Evolutionary conservation across 805 yeast species (phyloP).

Genomic region (Candida mattraensis): DNA sequence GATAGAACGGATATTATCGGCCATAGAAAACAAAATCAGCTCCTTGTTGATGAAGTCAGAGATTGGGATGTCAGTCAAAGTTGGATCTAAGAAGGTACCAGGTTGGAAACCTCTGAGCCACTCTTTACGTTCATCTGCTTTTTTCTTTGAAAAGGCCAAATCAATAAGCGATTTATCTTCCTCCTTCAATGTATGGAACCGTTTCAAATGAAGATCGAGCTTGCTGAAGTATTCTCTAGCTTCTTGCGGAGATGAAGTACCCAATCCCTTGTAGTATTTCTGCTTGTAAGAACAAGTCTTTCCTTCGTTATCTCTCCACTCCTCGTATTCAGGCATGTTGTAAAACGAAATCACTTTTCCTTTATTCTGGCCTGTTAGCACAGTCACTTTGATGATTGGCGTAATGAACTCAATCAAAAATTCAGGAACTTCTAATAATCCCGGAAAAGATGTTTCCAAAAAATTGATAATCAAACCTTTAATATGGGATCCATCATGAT

Average conservation of each 20-base stretch:
- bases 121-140: constrained; percentile 95
- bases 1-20: constrained; percentile 92
- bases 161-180: constrained; percentile 80
- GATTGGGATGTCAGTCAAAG: constrained; percentile 75
- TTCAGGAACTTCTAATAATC: constrained; percentile 85
- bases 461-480: constrained; percentile 94
- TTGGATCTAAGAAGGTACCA: constrained; percentile 88
- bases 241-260: constrained; percentile 85
- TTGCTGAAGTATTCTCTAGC: constrained; percentile 86
- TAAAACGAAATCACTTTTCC: constrained; percentile 69
- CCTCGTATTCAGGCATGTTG: constrained; percentile 93
- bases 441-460: constrained; percentile 91
- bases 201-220: constrained; percentile 81
- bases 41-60: constrained; percentile 94
- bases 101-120: constrained; percentile 92
- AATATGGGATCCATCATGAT: constrained; percentile 98
- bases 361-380: constrained; percentile 59
- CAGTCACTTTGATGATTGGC: constrained; percentile 89
- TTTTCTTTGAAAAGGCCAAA: constrained; percentile 89
- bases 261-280: constrained; percentile 97
- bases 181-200: constrained; percentile 76
- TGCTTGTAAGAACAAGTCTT: constrained; percentile 76
- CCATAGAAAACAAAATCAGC: constrained; percentile 91
- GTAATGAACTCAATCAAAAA: constrained; percentile 92
- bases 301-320: constrained; percentile 89